Evolutionary conservation across 73 alveolate genomes (phyloP).

Genomic region (Symbiodinium natans): DNA sequence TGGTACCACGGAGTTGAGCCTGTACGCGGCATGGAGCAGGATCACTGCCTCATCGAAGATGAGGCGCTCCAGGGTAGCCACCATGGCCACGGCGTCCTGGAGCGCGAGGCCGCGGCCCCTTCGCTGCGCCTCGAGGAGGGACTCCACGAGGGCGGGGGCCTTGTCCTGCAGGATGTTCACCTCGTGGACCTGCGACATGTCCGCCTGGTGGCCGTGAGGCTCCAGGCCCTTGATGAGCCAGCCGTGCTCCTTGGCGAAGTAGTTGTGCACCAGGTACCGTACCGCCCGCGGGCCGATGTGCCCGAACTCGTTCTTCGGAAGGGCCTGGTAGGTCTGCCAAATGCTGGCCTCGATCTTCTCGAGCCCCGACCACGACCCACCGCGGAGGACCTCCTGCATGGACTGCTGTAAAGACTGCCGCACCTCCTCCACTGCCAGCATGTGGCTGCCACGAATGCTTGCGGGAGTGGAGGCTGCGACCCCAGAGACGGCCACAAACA

Average conservation of each 20-base stretch:
- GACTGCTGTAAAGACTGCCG: conserved; percentile 41
- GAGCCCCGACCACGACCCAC: conserved; percentile 45
- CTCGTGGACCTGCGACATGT: conserved; percentile 67
- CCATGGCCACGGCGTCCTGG: conserved; percentile 57
- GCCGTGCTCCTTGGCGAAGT: conserved; percentile 90
- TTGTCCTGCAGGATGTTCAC: conserved; percentile 88
- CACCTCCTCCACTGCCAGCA: conserved; percentile 1
- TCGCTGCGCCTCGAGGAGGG: conserved; percentile 63
- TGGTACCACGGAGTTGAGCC: neutral
- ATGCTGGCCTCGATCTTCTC: conserved; percentile 47
- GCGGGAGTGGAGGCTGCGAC: no score
- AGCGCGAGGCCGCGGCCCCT: conserved; percentile 58
- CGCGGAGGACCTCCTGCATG: conserved; percentile 50
- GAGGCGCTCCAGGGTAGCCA: conserved; percentile 74
- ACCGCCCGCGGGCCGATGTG: conserved; percentile 71
- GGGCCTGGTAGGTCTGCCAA: conserved; percentile 78
- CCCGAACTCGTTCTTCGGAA: conserved; percentile 61
- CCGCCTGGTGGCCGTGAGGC: conserved; percentile 65
- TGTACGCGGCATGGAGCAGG: conserved; percentile 52
- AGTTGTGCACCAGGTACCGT: conserved; percentile 85
- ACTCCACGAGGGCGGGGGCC: conserved; percentile 84
- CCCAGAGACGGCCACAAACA: no score
- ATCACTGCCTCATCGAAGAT: conserved; percentile 41
- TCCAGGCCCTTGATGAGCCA: conserved; percentile 91
- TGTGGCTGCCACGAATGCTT: no score